Conservation (phyloP, 768 basidiomycete genomes). For the Leccinum imitatum region DNA sequence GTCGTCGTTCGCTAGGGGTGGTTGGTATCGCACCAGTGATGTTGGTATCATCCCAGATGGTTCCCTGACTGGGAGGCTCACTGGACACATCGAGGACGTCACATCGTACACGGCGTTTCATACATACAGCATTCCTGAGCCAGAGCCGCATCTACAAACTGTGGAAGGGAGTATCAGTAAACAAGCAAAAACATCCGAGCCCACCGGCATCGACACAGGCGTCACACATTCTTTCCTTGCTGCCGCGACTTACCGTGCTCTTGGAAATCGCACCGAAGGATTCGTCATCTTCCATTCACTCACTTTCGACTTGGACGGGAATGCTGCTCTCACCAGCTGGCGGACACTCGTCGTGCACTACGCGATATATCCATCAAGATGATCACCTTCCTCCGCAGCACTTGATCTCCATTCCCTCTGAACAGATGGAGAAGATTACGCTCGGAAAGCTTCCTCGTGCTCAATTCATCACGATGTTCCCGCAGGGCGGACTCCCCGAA, state of each 20-base stretch:
- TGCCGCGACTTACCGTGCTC: background rate
- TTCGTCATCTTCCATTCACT: background rate
- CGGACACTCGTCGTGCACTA: background rate
- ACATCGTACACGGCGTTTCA: constrained; percentile 32
- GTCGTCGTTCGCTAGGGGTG: constrained; percentile 45
- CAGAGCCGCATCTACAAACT: background rate
- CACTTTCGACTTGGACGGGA: background rate
- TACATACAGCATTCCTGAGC: background rate
- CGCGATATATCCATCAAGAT: background rate
- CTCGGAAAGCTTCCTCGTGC: background rate
- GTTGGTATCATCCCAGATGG: constrained; percentile 38
- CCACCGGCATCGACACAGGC: too few species aligned
- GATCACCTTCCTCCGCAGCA: background rate
- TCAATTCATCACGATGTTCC: background rate
- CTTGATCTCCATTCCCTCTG: background rate
- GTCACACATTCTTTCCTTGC: background rate
- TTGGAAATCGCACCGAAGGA: background rate
- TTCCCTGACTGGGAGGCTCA: constrained; percentile 27
- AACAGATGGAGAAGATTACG: background rate
- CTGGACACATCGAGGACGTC: constrained; percentile 30
- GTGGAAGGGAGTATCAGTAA: background rate
- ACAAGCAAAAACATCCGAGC: too few species aligned
- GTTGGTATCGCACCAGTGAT: constrained; percentile 62
- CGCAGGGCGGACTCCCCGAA: background rate
- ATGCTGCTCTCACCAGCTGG: background rate